Conservation (phyloP, 495 filamentous ascomycete genomes). For the Aspergillus cavernicola region DNA sequence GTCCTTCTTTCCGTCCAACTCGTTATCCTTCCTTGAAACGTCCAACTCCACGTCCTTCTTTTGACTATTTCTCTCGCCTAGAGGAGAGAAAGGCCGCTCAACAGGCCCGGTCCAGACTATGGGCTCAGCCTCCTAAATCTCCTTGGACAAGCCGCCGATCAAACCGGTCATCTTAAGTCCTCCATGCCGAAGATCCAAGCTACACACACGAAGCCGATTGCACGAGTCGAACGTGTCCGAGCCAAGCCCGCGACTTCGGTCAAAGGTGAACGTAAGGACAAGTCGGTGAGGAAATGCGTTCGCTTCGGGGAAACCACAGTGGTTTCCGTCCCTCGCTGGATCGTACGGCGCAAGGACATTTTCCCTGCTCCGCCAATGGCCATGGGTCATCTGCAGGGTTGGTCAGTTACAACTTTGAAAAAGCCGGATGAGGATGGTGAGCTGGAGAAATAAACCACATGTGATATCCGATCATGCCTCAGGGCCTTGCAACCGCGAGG, state of each 20-base stretch:
- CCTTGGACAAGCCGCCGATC: not conserved
- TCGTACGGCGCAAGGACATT: constrained; percentile 16
- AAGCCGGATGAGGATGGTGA: constrained; percentile 24
- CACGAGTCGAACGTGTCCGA: constrained; percentile 7
- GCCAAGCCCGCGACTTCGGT: constrained; percentile 6
- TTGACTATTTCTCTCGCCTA: constrained; percentile 1
- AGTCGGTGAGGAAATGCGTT: constrained; percentile 19
- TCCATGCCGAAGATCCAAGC: constrained; percentile 2
- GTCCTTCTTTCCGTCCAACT: constrained; percentile 8
- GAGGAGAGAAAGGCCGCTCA: constrained; percentile 14
- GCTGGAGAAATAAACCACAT: constrained; percentile 20
- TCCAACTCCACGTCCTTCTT: not conserved
- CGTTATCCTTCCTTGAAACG: not conserved
- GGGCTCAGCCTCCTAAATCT: constrained; percentile 10
- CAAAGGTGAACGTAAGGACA: not conserved
- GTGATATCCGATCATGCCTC: constrained; percentile 11
- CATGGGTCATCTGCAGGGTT: constrained; percentile 22
- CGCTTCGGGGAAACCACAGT: constrained; percentile 22
- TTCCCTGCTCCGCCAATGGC: constrained; percentile 15
- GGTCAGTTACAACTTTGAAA: constrained; percentile 17
- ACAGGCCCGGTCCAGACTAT: constrained; percentile 19
- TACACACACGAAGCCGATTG: constrained; percentile 6
- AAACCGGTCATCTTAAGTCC: not conserved
- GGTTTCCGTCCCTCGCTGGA: constrained; percentile 20
- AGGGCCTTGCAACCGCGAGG: constrained; percentile 7